phyloP scores from a whole-genome alignment of 192 early-diverging fungal species.

The Linnemannia exigua region DNA sequence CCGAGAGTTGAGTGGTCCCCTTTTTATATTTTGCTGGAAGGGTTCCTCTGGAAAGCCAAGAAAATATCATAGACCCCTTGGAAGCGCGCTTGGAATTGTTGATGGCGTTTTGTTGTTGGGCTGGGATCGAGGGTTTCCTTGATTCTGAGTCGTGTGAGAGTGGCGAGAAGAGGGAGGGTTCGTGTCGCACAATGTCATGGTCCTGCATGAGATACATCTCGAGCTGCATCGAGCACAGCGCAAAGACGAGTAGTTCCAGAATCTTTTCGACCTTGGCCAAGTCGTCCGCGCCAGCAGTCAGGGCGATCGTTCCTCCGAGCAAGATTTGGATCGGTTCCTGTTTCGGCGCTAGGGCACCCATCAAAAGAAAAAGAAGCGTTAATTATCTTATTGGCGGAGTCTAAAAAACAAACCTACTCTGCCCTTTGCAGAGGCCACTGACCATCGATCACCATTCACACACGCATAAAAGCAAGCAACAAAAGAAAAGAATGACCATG shows the following conservation, averaged over 20 bases:
- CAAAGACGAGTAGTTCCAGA: slow-evolving; percentile 78
- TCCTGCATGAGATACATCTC: slow-evolving; percentile 82
- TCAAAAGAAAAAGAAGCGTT: not conserved
- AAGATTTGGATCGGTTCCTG: slow-evolving; percentile 16
- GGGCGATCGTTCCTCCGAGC: slow-evolving; percentile 42
- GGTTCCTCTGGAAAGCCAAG: slow-evolving; percentile 49
- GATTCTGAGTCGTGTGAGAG: slow-evolving; percentile 18
- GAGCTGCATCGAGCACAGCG: slow-evolving; percentile 83
- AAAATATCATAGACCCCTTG: slow-evolving; percentile 49
- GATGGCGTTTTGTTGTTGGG: slow-evolving; percentile 29
- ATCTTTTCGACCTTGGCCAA: slow-evolving; percentile 82
- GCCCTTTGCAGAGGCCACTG: not conserved
- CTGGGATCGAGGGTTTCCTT: slow-evolving; percentile 16
- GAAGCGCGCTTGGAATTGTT: slow-evolving; percentile 45
- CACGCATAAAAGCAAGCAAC: not conserved
- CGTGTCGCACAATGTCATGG: slow-evolving; percentile 68
- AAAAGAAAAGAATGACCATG: not conserved
- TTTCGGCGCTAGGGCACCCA: slow-evolving; percentile 17
- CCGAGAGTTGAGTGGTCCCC: slow-evolving; percentile 31
- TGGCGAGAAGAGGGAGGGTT: slow-evolving; percentile 7
- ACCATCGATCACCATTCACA: not conserved
- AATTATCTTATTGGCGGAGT: slow-evolving; percentile 8
- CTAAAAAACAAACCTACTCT: not conserved
- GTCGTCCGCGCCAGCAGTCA: slow-evolving; percentile 43
- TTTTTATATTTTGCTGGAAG: slow-evolving; percentile 43